Evolutionary conservation across 2,329 filamentous ascomycete species (phyloP), one percentile per base, ranked within the genome.

Genomic region (Fusarium marasasianum): DNA sequence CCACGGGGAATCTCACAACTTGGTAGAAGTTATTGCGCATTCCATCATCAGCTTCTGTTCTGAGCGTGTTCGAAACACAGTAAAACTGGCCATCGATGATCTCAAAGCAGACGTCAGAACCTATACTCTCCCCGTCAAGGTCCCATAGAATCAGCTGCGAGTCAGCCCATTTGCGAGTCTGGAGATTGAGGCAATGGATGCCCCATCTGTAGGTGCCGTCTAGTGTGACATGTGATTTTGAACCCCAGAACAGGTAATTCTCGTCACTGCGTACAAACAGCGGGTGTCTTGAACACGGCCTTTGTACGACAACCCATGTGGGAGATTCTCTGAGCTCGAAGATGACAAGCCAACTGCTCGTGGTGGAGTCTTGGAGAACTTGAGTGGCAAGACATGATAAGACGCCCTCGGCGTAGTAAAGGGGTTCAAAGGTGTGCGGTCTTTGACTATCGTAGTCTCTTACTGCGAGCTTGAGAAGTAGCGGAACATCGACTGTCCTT

Each of bases 21-120:
- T 90, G 87, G 77, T 94, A 95, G 78, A 89, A 92, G 0, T 91
- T 93, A 1, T 89, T 90, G 87, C 89, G 92, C 65, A 92, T 88
- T 9, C 89, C 84, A 65, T 92, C 89, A 66, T 92, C 89, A 1
- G 89, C 85, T 65, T 92, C 88, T 59, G 90, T 88, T 7, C 87
- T 86, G 4, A 87, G 88, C 72, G 91, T 87, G 71, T 90, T 95
- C 0, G 92, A 93, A 11, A 95, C 82, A 0, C 88, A 91, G 74
- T 95, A 95, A 45, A 95, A 90, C 74, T 90, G 85, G 15, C 85
- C 87, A 43, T 90, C 85, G 69, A 93, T 85, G 24, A 95, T 88
- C 69, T 93, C 91, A 77, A 95, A 95, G 69, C 89, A 92, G n/a
- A 93, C 84, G 1, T 89, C 91, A 17, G 87, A 88, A 11, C 91